Conservation (phyloP, 169 alveolate genomes). For the Plasmodium berghei region DNA sequence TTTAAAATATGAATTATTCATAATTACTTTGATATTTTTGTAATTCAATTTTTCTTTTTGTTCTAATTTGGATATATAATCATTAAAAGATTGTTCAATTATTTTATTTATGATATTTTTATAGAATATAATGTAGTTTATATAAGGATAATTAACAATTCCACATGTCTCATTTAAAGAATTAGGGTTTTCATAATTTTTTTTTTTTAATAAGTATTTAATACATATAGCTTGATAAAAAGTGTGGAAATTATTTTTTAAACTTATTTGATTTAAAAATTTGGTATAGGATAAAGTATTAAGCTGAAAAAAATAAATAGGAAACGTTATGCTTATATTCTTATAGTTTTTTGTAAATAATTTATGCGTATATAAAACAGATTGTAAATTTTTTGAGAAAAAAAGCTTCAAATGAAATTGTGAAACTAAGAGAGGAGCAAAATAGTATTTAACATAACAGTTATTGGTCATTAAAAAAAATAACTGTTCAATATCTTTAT, state of each 20-base stretch:
- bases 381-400: background rate
- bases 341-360: conserved; percentile 24
- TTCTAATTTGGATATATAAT: conserved; percentile 20
- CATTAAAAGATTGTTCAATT: conserved; percentile 36
- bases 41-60: conserved; percentile 1
- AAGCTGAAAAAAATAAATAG: conserved; percentile 15
- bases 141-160: background rate
- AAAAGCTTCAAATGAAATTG: conserved; percentile 39
- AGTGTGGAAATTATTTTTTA: conserved; percentile 25
- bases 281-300: conserved; percentile 6
- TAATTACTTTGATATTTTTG: conserved; percentile 6
- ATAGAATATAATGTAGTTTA: conserved; percentile 44
- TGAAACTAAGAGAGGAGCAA: conserved; percentile 29
- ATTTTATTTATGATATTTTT: conserved; percentile 49
- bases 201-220: conserved; percentile 57
- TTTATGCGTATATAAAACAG: conserved; percentile 30
- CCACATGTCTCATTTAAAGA: background rate
- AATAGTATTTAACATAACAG: conserved; percentile 20
- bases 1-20: conserved; percentile 13
- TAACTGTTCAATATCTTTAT: conserved; percentile 64
- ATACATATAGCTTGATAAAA: conserved; percentile 60
- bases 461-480: conserved; percentile 37
- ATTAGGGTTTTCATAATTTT: background rate
- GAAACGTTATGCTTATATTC: conserved; percentile 18
- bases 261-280: conserved; percentile 22